Evolutionary conservation across 129 eudicot species (phyloP).

Genomic region (Solidago caesia): DNA sequence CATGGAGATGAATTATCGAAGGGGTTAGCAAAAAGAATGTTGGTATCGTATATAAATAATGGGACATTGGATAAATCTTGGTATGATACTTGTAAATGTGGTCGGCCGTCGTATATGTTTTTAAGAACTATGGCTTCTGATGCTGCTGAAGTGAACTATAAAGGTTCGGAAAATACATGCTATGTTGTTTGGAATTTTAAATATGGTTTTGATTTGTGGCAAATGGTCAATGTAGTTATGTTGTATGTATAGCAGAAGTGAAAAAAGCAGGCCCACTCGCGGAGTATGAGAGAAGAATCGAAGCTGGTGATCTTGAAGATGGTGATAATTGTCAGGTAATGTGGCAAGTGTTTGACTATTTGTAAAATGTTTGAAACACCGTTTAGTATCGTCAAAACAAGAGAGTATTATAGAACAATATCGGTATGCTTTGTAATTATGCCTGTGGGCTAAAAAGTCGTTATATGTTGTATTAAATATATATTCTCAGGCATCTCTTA

Average conservation of each 20-base stretch:
- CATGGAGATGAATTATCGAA: constrained; percentile 23
- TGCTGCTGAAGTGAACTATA: constrained; percentile 36
- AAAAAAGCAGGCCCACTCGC: constrained; percentile 66
- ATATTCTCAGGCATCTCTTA: neutral
- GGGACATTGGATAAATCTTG: constrained; percentile 22
- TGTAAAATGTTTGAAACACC: constrained; percentile 7
- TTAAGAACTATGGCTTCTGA: constrained; percentile 45
- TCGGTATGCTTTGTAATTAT: too few relatives aligned
- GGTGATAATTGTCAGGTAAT: constrained; percentile 86
- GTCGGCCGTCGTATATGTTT: constrained; percentile 33
- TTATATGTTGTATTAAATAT: too few relatives aligned
- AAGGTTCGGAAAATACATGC: constrained; percentile 34
- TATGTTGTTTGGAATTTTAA: neutral
- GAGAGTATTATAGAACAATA: too few relatives aligned
- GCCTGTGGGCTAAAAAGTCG: too few relatives aligned
- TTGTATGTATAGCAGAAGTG: constrained; percentile 32
- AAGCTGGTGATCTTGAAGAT: constrained; percentile 80
- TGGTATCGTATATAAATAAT: constrained; percentile 21
- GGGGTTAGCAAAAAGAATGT: constrained; percentile 30
- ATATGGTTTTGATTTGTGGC: neutral
- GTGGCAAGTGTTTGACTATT: constrained; percentile 6
- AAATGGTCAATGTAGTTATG: neutral
- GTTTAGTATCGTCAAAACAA: too few relatives aligned
- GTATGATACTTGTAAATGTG: constrained; percentile 25
- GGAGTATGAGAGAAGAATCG: constrained; percentile 80